A percentile compares a stretch with the other conserved stretches of the same genome.
Evolutionary conservation across 352 stramenopile species (phyloP).

Genomic region (Globisporangium alternatum): DNA sequence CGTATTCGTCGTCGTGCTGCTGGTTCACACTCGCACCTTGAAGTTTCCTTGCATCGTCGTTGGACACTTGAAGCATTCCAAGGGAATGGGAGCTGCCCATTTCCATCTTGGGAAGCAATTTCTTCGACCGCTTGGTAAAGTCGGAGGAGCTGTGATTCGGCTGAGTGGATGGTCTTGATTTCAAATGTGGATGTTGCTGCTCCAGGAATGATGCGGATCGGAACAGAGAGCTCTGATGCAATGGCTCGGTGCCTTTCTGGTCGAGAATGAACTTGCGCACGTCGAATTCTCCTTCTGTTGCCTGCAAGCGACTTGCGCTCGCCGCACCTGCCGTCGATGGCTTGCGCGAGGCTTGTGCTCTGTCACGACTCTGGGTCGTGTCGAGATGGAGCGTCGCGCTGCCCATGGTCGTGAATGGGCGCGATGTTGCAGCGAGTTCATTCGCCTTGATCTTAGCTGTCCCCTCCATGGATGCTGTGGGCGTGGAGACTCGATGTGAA

Average conservation of each 20-base stretch:
- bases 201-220: conserved; percentile 29
- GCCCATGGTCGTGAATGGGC: conserved; percentile 39
- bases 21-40: conserved; percentile 13
- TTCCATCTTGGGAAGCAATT: conserved; percentile 19
- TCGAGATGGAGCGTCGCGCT: conserved; percentile 31
- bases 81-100: neutral
- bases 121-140: conserved; percentile 14
- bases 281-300: conserved; percentile 39
- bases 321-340: neutral
- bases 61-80: neutral
- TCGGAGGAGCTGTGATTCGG: conserved; percentile 5
- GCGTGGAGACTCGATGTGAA: neutral
- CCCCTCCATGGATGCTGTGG: neutral
- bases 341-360: conserved; percentile 1
- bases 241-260: conserved; percentile 46
- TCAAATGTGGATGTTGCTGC: conserved; percentile 5
- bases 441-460: neutral
- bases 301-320: neutral
- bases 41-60: conserved; percentile 12
- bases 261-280: conserved; percentile 63
- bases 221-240: conserved; percentile 65
- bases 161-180: conserved; percentile 2
- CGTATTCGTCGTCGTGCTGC: conserved; percentile 28
- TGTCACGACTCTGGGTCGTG: conserved; percentile 12
- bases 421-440: conserved; percentile 8